Percentiles rank a stretch among this genome's conserved stretches.
phyloP scores from a whole-genome alignment of 805 yeast genomes.

The Lipomyces kockii region DNA sequence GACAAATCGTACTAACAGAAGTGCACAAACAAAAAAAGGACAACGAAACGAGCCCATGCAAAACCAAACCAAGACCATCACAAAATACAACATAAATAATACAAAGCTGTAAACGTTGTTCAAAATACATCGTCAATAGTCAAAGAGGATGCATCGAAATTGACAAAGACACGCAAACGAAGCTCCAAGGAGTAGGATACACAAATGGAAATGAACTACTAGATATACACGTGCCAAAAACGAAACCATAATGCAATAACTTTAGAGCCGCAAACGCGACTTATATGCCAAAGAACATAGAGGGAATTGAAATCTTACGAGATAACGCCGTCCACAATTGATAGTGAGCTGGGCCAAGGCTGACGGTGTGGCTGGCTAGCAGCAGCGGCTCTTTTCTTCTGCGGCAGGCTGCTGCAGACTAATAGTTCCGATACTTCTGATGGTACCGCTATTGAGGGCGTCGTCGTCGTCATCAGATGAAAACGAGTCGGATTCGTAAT shows the following conservation, averaged over 20 bases:
- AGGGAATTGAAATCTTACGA: background rate
- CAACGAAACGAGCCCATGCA: background rate
- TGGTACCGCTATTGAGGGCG: slow-evolving; percentile 17
- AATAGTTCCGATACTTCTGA: slow-evolving; percentile 32
- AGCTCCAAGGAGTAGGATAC: background rate
- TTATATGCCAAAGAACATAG: background rate
- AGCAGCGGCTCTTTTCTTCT: slow-evolving; percentile 10
- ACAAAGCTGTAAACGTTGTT: background rate
- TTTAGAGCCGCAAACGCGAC: background rate
- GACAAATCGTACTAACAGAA: background rate
- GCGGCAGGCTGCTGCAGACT: slow-evolving; percentile 19
- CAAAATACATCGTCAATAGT: background rate
- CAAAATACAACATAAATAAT: background rate
- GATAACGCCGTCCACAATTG: too few relatives aligned
- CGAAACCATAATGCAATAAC: background rate
- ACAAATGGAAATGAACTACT: background rate
- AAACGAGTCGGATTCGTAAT: slow-evolving; percentile 34
- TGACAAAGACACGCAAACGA: background rate
- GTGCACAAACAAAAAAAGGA: background rate
- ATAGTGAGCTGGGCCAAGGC: too few relatives aligned
- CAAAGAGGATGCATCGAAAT: background rate
- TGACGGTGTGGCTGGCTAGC: background rate
- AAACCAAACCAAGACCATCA: background rate
- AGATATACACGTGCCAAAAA: background rate
- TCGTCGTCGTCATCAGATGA: slow-evolving; percentile 30